Evolutionary conservation across 2,329 filamentous ascomycete genomes (phyloP), one percentile per base, ranked within the genome.

Genomic region (Tolypocladium nubicola): DNA sequence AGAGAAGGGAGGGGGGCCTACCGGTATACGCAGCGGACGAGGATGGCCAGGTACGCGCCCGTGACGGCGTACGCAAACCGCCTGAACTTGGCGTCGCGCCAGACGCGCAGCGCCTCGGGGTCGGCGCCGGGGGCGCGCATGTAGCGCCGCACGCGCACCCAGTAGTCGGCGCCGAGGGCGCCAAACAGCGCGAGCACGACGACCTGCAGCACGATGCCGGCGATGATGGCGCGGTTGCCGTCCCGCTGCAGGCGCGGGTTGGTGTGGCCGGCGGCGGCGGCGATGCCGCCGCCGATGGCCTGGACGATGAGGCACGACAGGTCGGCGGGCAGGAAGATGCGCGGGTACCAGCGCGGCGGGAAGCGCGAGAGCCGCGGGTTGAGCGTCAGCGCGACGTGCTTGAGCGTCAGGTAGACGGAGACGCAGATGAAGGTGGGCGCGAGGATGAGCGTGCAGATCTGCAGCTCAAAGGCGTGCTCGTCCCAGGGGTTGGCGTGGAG

Each of bases 381-480:
- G 60, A 82, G 72, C 52, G 75, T 69, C 39, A 80, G 70, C 58
- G 78, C 75, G 61, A 82, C 68, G 73, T 85, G 82, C 68, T 84
- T 83, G 59, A 86, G 78, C 4, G 80, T 84, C 33, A 87, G 77
- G 72, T 86, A 87, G 68, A 86, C 79, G 65, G 76, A 78, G 61
- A 83, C 81, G 69, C 82, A 83, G 69, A 85, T 74, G 58, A 86
- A 76, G 37, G 83, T 82, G 3, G 80, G 80, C n/a, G 73, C 79
- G 54, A 83, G 75, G 68, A 83, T 80, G 70, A 84, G 81, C 69
- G 76, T 73, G 70, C 76, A 77, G 67, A 85, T 83, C 60, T 85
- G 81, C 52, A 80, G 76, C 67, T 84, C 70, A 70, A 85, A 85
- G 59, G 77, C 76, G 56, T 70, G 60, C 16, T 73, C 64, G 68